A percentile compares a stretch with the other conserved stretches of the same genome.
Evolutionary conservation across 208 protist species (phyloP).

Genomic region (Herpetomonas samuelpessoai): DNA sequence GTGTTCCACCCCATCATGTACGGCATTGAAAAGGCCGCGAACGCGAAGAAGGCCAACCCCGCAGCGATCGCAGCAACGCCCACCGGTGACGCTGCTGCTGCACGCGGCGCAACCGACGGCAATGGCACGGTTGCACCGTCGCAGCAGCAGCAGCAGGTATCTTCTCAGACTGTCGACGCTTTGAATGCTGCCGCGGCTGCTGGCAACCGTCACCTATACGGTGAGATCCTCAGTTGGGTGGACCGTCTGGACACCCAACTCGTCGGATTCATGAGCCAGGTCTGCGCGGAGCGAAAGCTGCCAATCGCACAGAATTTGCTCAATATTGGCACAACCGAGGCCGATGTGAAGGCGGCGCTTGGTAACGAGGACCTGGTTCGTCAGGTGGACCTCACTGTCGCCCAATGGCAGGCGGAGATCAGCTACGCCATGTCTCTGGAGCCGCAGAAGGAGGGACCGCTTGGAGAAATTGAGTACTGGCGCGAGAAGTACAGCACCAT

Average conservation of each 20-base stretch:
- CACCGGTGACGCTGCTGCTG: background rate
- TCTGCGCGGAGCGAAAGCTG: constrained; percentile 86
- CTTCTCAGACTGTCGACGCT: background rate
- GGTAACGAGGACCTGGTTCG: constrained; percentile 85
- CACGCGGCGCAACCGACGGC: background rate
- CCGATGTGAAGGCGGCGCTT: constrained; percentile 68
- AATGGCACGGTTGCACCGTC: background rate
- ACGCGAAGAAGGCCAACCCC: constrained; percentile 2
- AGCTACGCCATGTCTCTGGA: constrained; percentile 90
- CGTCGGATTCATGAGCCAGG: constrained; percentile 83
- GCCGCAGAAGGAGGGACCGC: constrained; percentile 90
- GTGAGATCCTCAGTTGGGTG: constrained; percentile 84
- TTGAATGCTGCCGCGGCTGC: constrained; percentile 14
- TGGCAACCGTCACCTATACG: constrained; percentile 74
- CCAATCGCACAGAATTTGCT: constrained; percentile 79
- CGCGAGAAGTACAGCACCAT: constrained; percentile 94
- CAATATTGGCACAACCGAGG: constrained; percentile 71
- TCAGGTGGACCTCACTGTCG: constrained; percentile 85
- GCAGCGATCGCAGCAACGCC: background rate
- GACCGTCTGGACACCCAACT: constrained; percentile 87
- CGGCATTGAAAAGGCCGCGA: constrained; percentile 38
- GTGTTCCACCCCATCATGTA: constrained; percentile 80
- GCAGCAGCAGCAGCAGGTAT: background rate
- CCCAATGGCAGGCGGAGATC: constrained; percentile 91
- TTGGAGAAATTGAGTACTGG: constrained; percentile 98